Evolutionary conservation across 768 basidiomycete species (phyloP), one percentile per base, ranked within the genome.

Genomic region (Vararia minispora): DNA sequence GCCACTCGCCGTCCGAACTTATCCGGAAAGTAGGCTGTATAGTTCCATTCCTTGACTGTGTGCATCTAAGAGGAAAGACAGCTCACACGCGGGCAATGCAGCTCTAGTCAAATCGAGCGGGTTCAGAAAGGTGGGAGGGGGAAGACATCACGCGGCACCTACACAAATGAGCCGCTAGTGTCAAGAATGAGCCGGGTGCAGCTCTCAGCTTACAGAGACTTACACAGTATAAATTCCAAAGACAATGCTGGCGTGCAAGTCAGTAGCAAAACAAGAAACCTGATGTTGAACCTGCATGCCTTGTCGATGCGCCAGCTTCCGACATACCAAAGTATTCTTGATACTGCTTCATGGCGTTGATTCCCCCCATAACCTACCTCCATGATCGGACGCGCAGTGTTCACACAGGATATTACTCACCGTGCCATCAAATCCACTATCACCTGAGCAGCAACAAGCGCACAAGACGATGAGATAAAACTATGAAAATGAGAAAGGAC

Each of bases 401-500:
- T 24, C 22, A n/a, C 16, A 12, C 21, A 28, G n/a, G 34, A 20
- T 9, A 28, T 20, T 21, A 49, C 64, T 21, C 35, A 69, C 69
- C 24, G 72, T 73, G 9, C 66, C 65, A 49, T 74, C 72, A 43
- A 74, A 72, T 6, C 71, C 71, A 41, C 60, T 68, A 51, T 71
- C 69, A 17, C 69, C 68, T 3, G 68, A 64, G 47, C 69, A 72
- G 47, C 63, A 69, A 40, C 66, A 69, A 9, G 62, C 61, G 12
- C 65, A 55, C 23, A 72, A 51, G n/a, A 67, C 65, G 32, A 68
- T 55, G 35, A 70, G 51, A 39, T 70, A 70, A 52, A 69, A 54
- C 67, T 68, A 16, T 8, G 41, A 11, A 14, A 16, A 24, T 3
- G 6, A 12, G 6, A 18, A 3, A 24, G 23, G 13, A n/a, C 13